phyloP scores from a whole-genome alignment of 495 filamentous ascomycete species.

The Aspergillus kassunensis region DNA sequence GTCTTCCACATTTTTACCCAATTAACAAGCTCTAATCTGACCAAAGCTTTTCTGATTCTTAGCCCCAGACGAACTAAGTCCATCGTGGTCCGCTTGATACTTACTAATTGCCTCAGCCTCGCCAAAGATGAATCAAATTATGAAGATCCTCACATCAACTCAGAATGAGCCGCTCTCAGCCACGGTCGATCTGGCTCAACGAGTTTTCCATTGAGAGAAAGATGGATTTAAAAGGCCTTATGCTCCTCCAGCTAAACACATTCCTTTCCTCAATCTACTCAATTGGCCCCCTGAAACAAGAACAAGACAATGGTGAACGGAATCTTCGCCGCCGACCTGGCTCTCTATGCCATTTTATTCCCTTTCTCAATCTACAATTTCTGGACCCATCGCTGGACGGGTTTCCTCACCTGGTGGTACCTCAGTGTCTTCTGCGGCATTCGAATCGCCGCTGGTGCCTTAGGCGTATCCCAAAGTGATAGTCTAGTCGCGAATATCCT shows the following conservation, averaged over 20 bases:
- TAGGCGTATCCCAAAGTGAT: slow-evolving; percentile 23
- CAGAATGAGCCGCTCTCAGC: neutral
- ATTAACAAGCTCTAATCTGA: no score
- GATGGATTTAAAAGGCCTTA: neutral
- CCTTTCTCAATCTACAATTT: slow-evolving; percentile 29
- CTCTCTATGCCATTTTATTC: slow-evolving; percentile 31
- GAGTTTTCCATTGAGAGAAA: neutral
- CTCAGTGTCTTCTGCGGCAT: slow-evolving; percentile 35
- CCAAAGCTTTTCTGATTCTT: no score
- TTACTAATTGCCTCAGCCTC: no score
- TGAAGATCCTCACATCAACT: no score
- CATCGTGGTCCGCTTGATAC: no score
- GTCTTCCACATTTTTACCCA: no score
- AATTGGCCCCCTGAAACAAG: neutral
- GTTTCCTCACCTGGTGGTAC: slow-evolving; percentile 37
- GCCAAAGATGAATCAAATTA: no score
- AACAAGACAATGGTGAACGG: slow-evolving; percentile 15
- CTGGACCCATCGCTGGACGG: slow-evolving; percentile 29
- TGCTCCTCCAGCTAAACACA: neutral
- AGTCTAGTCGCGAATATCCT: slow-evolving; percentile 30
- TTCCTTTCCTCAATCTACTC: no score
- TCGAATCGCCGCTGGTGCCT: slow-evolving; percentile 30
- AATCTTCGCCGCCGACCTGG: slow-evolving; percentile 30
- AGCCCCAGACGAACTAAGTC: no score
- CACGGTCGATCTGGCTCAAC: neutral